Evolutionary conservation across 2,329 filamentous ascomycete species (phyloP), one percentile per base, ranked within the genome.

Genomic region (Alternaria sp.): DNA sequence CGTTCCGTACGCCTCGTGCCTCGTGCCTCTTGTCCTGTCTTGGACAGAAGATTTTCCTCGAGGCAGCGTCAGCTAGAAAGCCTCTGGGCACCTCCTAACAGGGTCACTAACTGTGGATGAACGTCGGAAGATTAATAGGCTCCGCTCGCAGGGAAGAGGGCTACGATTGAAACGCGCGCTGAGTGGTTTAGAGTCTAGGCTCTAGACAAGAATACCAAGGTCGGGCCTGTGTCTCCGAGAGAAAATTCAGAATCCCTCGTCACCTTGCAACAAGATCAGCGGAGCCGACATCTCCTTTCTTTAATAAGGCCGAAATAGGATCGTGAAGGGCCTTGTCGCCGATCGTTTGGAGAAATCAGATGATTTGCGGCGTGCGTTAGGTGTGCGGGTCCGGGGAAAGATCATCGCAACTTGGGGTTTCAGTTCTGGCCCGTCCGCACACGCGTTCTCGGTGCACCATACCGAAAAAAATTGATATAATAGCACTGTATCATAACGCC

Each of bases 91-190:
- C 41, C 31, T 24, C 44, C 34, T 45, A 34, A 48, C 42, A 58
- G 44, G 42, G 50, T 26, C 10, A 14, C 42, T 48, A 42, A 42
- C 17, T 23, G n/a, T 46, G 41, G 41, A 23, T 28, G 40, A 53
- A 53, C n/a, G 28, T 52, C 41, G 54, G 50, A 40, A 31, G 33
- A 29, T 37, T 36, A 29, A 23, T 14, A 21, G 24, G 44, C 17
- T 42, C 31, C 33, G 31, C 17, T 28, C 24, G 17, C 55, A 49
- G 21, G 55, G 55, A 58, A 58, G 29, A 58, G 46, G 51, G 55
- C 29, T 49, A 24, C 21, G 24, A 13, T 17, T 58, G 51, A 58
- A 58, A 58, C 55, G 46, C 28, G 28, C 29, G 31, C 44, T 34
- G 29, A 37, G 21, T 48, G 29, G 29, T 14, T 17, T 17, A 17